Base-by-base conservation (phyloP, 1,284 basidiomycete genomes). In the Puccinia polysora region DNA sequence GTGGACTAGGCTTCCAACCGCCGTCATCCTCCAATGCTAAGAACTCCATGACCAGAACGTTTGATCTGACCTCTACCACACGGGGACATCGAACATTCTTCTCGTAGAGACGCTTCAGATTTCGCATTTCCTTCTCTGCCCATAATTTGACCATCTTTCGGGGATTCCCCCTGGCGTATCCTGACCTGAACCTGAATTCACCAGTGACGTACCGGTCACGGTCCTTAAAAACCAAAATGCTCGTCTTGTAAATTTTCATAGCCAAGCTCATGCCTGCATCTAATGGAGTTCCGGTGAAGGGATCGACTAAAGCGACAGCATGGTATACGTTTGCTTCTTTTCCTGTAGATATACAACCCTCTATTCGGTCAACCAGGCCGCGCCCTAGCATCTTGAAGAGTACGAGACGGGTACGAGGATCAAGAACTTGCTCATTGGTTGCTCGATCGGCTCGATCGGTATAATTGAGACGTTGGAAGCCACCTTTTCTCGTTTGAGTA, bases 91-190 rank as follows among this genome's bases (percentile, higher is more conserved):
- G 84, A 58, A 99, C 85, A 0, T 90, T 93, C 6, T 91, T 91
- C 30, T 86, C 81, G 8, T 86, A 84, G 56, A 99, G 82, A 10
- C 96, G 85, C 78, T 89, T 89, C 74, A 99, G 81, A 78, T 99
- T 99, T 20, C 96, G 86, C 87, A 97, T 89, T 80, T 99, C 96
- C 81, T 99, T 99, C 81, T 98, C 96, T 0, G 96, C 96, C 96
- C 96, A 99, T 6, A 98, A 82, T 12, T 91, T 86, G 18, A 99
- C 95, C 95, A 99, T 98, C 82, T 99, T 99, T 47, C 96, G 86
- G 8, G 96, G 95, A 79, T 98, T 99, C 75, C 86, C 87, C 63
- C 88, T 87, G 75, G 88, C 88, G 80, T 98, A 98, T 6, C 95
- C 95, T 74, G 89, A 86, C 45, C 91, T 85, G 82, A 98, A 98